Evolutionary conservation across 257 asterid genomes (phyloP).

Genomic region (Solanum stenotomum): DNA sequence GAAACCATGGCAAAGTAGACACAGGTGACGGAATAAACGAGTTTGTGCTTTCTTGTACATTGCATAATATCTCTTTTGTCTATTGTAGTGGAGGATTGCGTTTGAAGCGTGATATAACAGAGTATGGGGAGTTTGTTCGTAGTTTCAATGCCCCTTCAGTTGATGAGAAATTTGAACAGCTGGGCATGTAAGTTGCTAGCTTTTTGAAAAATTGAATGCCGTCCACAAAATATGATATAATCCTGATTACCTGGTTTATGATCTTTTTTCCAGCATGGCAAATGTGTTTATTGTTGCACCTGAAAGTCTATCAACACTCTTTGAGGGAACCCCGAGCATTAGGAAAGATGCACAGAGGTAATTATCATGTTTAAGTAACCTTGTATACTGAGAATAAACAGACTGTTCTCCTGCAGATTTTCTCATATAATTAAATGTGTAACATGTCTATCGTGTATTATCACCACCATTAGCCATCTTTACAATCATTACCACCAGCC

Average conservation of each 20-base stretch:
- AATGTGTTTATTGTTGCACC: conserved; percentile 78
- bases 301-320: conserved; percentile 79
- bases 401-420: not conserved
- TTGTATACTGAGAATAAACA: not conserved
- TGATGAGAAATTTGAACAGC: conserved; percentile 90
- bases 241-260: conserved; percentile 5
- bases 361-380: not conserved
- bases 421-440: not conserved
- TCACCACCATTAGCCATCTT: not conserved
- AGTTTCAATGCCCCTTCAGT: conserved; percentile 95
- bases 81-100: conserved; percentile 86
- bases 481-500: not conserved
- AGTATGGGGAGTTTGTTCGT: conserved; percentile 94
- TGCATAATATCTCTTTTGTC: not conserved
- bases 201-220: not conserved
- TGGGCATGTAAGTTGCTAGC: conserved; percentile 75
- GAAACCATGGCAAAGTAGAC: not conserved
- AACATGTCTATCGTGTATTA: not conserved
- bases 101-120: conserved; percentile 97
- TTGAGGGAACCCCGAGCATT: conserved; percentile 99
- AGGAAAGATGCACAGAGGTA: conserved; percentile 97
- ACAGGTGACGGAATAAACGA: not conserved
- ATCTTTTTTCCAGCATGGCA: conserved; percentile 38
- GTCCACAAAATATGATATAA: not conserved
- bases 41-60: not conserved